These are phyloP conservation scores for Ophiostoma perfectum DNA, from an alignment of 2,329 filamentous ascomycete species.

Conservation along the genomic window DNA sequence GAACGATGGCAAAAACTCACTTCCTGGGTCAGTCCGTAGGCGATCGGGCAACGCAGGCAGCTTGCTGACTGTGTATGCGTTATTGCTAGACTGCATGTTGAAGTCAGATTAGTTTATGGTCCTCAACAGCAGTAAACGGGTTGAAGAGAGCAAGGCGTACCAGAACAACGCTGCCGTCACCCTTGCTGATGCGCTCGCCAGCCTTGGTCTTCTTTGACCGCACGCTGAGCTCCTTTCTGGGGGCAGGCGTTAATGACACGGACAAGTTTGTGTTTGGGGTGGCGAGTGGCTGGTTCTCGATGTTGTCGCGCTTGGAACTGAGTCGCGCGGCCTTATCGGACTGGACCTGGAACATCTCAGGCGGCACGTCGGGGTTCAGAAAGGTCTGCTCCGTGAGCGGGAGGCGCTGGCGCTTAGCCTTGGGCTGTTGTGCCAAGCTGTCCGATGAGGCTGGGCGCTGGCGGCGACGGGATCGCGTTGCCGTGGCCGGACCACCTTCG, in stretches of 20 bases:
- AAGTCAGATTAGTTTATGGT: not conserved
- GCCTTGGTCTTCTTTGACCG: slow-evolving; percentile 58
- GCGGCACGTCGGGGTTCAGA: slow-evolving; percentile 44
- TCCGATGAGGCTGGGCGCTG: slow-evolving; percentile 56
- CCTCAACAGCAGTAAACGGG: not conserved
- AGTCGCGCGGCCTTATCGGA: slow-evolving; percentile 45
- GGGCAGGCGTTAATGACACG: slow-evolving; percentile 27
- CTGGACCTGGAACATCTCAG: slow-evolving; percentile 55
- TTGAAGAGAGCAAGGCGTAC: slow-evolving; percentile 37
- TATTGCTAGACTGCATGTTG: slow-evolving; percentile 64
- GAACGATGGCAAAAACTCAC: slow-evolving; percentile 43
- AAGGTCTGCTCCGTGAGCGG: slow-evolving; percentile 54
- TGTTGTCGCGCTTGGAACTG: slow-evolving; percentile 43
- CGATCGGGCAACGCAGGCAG: slow-evolving; percentile 75
- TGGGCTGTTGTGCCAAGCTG: slow-evolving; percentile 51
- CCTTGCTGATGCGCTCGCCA: slow-evolving; percentile 59
- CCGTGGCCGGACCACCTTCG: slow-evolving; percentile 49
- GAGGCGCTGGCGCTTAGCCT: slow-evolving; percentile 58
- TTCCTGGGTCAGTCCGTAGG: slow-evolving; percentile 59
- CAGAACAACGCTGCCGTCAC: slow-evolving; percentile 61
- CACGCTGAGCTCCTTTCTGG: slow-evolving; percentile 52
- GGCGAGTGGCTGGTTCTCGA: slow-evolving; percentile 37
- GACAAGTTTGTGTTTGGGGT: slow-evolving; percentile 23
- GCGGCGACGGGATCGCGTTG: slow-evolving; percentile 56
- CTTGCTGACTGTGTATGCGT: slow-evolving; percentile 79